phyloP scores from a whole-genome alignment of 345 rosid species.

The Rhodamnia rubescens region DNA sequence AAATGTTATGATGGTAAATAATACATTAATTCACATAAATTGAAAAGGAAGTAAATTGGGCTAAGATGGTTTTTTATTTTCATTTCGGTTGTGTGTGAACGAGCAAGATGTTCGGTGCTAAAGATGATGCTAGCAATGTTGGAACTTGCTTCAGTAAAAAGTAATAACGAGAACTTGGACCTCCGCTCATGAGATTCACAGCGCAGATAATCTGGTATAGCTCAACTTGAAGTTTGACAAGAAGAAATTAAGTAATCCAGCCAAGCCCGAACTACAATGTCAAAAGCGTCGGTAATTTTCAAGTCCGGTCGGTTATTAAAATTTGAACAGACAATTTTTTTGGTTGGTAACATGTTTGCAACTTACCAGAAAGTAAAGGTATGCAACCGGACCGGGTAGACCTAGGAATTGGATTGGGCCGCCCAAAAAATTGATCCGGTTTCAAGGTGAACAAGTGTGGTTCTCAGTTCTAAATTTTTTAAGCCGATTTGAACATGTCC shows the following conservation, averaged over 20 bases:
- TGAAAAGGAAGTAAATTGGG: background rate
- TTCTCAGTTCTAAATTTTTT: no score
- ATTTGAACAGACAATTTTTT: background rate
- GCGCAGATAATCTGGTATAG: background rate
- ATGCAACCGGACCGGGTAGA: no score
- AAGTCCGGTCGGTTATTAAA: background rate
- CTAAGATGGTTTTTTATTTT: background rate
- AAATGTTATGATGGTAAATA: background rate
- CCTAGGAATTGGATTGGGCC: no score
- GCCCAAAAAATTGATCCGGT: no score
- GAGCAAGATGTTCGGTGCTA: background rate
- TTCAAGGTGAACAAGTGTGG: no score
- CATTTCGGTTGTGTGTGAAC: background rate
- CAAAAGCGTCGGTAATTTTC: background rate
- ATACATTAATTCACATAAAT: background rate
- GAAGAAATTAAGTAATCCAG: rapidly evolving
- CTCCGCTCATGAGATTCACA: background rate
- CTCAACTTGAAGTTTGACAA: background rate
- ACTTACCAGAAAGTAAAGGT: background rate
- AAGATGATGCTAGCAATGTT: background rate
- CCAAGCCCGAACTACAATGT: background rate
- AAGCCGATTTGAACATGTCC: no score
- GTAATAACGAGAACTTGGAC: background rate
- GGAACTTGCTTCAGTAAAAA: background rate
- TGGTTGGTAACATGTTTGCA: background rate